Evolutionary conservation across 1,284 basidiomycete genomes (phyloP).

Genomic region (Athelia sp.): DNA sequence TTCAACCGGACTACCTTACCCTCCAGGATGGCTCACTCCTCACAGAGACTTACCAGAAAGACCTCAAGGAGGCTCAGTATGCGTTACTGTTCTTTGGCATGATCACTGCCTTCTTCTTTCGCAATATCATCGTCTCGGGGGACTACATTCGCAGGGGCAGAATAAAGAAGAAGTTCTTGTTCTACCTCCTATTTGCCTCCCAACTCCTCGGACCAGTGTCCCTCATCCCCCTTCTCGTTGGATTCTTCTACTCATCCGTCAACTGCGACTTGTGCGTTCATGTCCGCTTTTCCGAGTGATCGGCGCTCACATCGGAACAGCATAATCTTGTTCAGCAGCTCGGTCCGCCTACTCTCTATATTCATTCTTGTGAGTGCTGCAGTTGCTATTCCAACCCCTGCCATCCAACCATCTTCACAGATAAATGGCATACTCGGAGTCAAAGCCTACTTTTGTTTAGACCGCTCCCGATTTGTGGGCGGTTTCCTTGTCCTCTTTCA

Average conservation of each 20-base stretch:
- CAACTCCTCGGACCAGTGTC: slow-evolving; percentile 48
- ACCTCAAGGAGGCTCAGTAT: slow-evolving; percentile 36
- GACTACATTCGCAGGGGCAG: slow-evolving; percentile 49
- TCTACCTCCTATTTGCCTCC: slow-evolving; percentile 49
- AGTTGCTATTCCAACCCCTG: slow-evolving; percentile 1
- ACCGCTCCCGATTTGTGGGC: slow-evolving; percentile 49
- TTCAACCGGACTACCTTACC: slow-evolving; percentile 47
- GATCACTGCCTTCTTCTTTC: slow-evolving; percentile 46
- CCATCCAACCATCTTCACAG: slow-evolving; percentile 24
- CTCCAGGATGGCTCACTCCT: slow-evolving; percentile 57
- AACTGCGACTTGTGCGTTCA: slow-evolving; percentile 32
- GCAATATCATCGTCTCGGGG: slow-evolving; percentile 48
- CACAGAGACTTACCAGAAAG: slow-evolving; percentile 38
- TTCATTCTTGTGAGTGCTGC: slow-evolving; percentile 25
- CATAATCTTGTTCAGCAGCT: not conserved
- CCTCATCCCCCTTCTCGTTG: slow-evolving; percentile 37
- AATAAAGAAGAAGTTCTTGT: slow-evolving; percentile 59
- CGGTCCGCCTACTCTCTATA: not conserved
- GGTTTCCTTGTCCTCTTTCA: slow-evolving; percentile 36
- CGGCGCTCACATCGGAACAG: not conserved
- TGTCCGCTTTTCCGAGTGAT: not conserved
- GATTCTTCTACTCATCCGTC: slow-evolving; percentile 38
- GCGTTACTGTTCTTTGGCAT: slow-evolving; percentile 44
- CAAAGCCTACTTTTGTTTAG: slow-evolving; percentile 63
- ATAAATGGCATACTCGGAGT: slow-evolving; percentile 59